Conservation (phyloP, 345 rosid species). For the Trapa incisa region DNA sequence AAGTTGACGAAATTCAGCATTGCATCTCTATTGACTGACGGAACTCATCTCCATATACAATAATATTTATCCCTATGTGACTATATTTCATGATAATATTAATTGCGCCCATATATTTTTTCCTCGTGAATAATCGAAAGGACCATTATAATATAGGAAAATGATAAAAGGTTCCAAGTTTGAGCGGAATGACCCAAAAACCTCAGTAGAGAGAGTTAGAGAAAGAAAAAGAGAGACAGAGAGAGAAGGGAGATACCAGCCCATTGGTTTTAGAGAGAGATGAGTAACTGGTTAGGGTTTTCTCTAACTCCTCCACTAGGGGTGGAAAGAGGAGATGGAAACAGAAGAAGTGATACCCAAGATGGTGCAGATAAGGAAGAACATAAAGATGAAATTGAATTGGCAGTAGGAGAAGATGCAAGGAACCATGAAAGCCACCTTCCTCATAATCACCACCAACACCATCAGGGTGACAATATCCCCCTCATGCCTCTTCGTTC, state of each 20-base stretch:
- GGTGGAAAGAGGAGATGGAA: conserved; percentile 20
- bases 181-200: conserved; percentile 4
- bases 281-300: conserved; percentile 73
- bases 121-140: no score
- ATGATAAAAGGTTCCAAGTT: conserved; percentile 1
- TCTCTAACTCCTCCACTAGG: conserved; percentile 55
- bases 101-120: no score
- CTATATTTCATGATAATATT: no score
- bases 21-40: no score
- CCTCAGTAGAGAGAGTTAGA: neutral
- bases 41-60: no score
- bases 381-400: neutral
- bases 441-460: neutral
- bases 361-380: neutral
- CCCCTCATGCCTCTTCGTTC: conserved; percentile 39
- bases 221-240: neutral
- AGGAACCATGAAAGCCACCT: neutral
- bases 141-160: neutral
- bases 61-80: no score
- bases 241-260: conserved; percentile 10
- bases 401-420: neutral
- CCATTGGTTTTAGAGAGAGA: conserved; percentile 7
- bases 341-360: neutral
- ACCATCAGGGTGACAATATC: neutral
- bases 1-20: no score